Evolutionary conservation across 192 early-diverging fungal genomes (phyloP).

Genomic region (Umbelopsis sp.): DNA sequence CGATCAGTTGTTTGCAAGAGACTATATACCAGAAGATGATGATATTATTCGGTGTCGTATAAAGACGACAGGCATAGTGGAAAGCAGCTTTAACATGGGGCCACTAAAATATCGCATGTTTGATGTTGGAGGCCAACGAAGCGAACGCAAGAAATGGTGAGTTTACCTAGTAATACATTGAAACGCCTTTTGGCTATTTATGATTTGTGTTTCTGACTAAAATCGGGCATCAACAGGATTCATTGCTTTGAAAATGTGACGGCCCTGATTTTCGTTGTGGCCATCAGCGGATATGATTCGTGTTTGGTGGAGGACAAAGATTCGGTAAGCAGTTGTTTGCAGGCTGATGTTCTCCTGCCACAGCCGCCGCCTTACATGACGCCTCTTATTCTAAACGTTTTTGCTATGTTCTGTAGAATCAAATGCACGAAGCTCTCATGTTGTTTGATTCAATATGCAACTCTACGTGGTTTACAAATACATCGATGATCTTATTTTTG

Average conservation of each 20-base stretch:
- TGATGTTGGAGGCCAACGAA: constrained; percentile 97
- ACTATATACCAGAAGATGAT: constrained; percentile 59
- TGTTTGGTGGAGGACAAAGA: constrained; percentile 53
- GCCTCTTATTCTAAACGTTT: background rate
- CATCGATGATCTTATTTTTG: constrained; percentile 62
- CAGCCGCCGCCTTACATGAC: background rate
- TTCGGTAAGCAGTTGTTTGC: background rate
- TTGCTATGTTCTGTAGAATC: background rate
- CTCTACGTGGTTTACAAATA: constrained; percentile 61
- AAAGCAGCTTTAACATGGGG: constrained; percentile 58
- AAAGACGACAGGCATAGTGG: constrained; percentile 68
- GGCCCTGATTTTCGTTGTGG: constrained; percentile 59
- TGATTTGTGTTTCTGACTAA: background rate
- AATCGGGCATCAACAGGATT: constrained; percentile 12
- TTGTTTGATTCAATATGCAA: constrained; percentile 65
- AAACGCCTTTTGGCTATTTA: background rate
- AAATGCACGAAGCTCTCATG: constrained; percentile 63
- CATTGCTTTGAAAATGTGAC: constrained; percentile 61
- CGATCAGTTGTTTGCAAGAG: constrained; percentile 46
- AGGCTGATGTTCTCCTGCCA: background rate
- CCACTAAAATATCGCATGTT: constrained; percentile 78
- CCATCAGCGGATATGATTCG: constrained; percentile 64
- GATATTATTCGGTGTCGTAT: constrained; percentile 63
- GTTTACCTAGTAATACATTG: background rate
- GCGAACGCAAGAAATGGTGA: constrained; percentile 64